A percentile compares a stretch with the other conserved stretches of the same genome.
Evolutionary conservation across 306 rosid species (phyloP).

Genomic region (Sechiopsis laciniata): DNA sequence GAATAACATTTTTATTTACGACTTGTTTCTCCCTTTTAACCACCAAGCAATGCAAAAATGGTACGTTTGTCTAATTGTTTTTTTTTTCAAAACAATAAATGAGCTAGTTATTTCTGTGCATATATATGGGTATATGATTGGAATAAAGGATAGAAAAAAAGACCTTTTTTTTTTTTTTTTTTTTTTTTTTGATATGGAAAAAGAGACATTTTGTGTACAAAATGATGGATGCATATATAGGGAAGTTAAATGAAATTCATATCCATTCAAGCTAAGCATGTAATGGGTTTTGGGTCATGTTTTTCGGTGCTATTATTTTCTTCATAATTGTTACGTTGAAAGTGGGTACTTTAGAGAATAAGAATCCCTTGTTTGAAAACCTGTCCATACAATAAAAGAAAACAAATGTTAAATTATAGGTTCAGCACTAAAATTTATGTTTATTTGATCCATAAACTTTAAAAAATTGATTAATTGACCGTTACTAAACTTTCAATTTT

Average conservation of each 20-base stretch:
- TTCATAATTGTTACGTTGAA: background rate
- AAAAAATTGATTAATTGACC: no score
- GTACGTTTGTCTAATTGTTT: no score
- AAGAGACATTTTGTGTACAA: background rate
- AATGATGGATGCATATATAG: background rate
- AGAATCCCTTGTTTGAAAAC: background rate
- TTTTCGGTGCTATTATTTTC: conserved; percentile 12
- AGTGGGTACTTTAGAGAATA: background rate
- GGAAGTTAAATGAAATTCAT: background rate
- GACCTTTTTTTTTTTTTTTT: no score
- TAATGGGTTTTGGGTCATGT: conserved; percentile 4
- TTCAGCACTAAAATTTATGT: no score
- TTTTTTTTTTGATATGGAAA: no score
- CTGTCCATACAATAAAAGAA: background rate
- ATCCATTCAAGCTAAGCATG: background rate
- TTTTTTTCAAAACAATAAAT: background rate
- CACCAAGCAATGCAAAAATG: background rate
- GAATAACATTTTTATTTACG: no score
- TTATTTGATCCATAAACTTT: no score
- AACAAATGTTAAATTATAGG: no score
- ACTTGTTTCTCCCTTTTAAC: background rate
- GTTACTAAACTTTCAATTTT: no score
- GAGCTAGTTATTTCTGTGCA: background rate
- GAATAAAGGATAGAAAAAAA: background rate
- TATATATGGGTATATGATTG: background rate